Base-by-base conservation (phyloP, 768 basidiomycete species). In the Amanita pallidorosea region DNA sequence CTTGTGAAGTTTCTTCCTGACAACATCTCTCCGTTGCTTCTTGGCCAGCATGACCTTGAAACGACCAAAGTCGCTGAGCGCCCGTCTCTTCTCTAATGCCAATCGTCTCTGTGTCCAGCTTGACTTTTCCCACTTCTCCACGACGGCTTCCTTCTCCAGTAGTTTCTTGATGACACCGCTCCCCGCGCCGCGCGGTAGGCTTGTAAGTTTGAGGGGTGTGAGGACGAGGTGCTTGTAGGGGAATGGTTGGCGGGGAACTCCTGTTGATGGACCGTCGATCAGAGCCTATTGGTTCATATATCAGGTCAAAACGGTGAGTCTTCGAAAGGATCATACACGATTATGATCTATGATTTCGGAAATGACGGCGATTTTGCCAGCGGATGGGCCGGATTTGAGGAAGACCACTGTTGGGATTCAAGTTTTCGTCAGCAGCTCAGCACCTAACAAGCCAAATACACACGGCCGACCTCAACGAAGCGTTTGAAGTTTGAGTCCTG, bases 311-410 rank as follows among this genome's bases (percentile, higher is more conserved):
- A 47, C 41, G 20, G 17, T 46, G 33, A 46, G 18, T 17, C 31
- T 37, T 34, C 25, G 5, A 15, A 20, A 20, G 25, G 29, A 41
- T 34, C 87, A 55, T 65, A 96, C 95, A 66, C 94, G 83, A 77
- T 93, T 95, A 79, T 98, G 95, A 81, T 98, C 96, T 57, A 98
- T 94, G 69, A 98, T 94, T 70, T 98, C 93, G 46, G 82, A 84
- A 67, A 99, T 94, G 56, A 92, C 86, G 51, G 96, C 96, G 61
- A 96, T 89, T 68, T 84, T 87, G 58, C 93, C 93, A 41, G 81
- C 74, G 53, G 72, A 79, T 52, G 90, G 89, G 51, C 95, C 95
- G 53, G 83, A 68, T 67, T 87, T 88, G 73, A 98, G 78, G 72
- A 98, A 91, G 67, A 97, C 91, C 55, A 97, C 92, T 85, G 56